Conservation (phyloP, 176 grass and related monocot species). For the Typha latifolia region DNA sequence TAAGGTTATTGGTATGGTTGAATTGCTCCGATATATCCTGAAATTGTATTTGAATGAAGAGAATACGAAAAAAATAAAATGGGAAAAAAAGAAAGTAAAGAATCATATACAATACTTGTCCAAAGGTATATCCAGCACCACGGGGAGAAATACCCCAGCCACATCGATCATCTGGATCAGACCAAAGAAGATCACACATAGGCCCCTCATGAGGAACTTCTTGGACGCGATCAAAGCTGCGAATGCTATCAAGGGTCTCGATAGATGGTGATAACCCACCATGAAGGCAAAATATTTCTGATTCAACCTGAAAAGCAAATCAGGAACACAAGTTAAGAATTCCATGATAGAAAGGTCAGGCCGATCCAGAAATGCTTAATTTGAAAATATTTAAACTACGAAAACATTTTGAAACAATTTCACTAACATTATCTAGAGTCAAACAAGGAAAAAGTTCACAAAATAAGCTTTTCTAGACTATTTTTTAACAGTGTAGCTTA, state of each 20-base stretch:
- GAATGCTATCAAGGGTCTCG: constrained; percentile 54
- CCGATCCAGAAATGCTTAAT: no score
- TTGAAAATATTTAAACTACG: no score
- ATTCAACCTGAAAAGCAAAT: constrained; percentile 31
- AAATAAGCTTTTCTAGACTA: no score
- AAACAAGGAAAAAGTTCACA: no score
- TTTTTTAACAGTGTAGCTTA: no score
- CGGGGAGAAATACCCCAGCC: constrained; percentile 70
- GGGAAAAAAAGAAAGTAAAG: not conserved
- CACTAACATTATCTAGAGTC: no score
- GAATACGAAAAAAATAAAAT: not conserved
- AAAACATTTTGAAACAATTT: no score
- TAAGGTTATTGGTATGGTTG: constrained; percentile 66
- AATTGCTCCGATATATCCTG: constrained; percentile 77
- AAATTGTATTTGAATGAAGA: constrained; percentile 8
- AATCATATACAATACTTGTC: constrained; percentile 31
- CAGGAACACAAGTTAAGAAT: not conserved
- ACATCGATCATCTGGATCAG: constrained; percentile 57
- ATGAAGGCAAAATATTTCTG: constrained; percentile 65
- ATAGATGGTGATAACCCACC: constrained; percentile 60
- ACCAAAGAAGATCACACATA: constrained; percentile 74
- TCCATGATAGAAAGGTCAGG: not conserved
- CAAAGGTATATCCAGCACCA: constrained; percentile 66
- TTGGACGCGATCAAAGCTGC: constrained; percentile 59
- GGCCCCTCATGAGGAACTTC: constrained; percentile 64